Base-by-base conservation (phyloP, 306 rosid genomes). In the Ormosia semicastrata region DNA sequence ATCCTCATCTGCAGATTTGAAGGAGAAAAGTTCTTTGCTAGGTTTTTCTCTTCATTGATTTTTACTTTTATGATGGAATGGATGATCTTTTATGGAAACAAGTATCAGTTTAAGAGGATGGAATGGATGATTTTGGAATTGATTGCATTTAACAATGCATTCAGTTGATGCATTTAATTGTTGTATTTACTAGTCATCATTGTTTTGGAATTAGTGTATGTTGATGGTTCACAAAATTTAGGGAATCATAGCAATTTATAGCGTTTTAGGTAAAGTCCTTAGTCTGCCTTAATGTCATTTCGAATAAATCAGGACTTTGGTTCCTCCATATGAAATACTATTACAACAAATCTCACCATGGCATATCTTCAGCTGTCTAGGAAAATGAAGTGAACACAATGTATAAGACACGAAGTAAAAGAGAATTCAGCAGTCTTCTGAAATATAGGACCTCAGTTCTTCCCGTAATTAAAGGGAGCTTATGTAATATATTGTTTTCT, bases 31-130 rank as follows among this genome's bases (percentile, higher is more conserved):
- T 18, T 83, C 90, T 57, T 54, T 75, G 44, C 86, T 81, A 86
- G 98, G 99, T 94, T 90, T 69, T 75, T 34, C 78, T 81, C 73
- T 66, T 49, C 36, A 41, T 71, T 84, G 59, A 54, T 59, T 71
- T 87, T 78, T 66, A 33, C 77, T 73, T 78, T 39, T 52, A 49
- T 59, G 13, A 14, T 65, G 57, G 15, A 71, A 34, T 12, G 17
- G 15, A 12, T 49, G 54, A 49, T 49, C 36, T 76, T 65, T 5
- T 4, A 37, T 34, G 65, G 60, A 53, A 69, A 36, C 34, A 68
- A 64, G 32, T 54, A 37, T 60, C 15, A 69, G 66, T 24, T 49
- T 41, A 44, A 60, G n/a, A 58, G 37, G 85, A 52, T 44, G 54
- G 36, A 76, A 30, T 17, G 68, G 39, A 32, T 50, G 36, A 53